Conservation (phyloP, 306 rosid species). For the Castanea crenata region DNA sequence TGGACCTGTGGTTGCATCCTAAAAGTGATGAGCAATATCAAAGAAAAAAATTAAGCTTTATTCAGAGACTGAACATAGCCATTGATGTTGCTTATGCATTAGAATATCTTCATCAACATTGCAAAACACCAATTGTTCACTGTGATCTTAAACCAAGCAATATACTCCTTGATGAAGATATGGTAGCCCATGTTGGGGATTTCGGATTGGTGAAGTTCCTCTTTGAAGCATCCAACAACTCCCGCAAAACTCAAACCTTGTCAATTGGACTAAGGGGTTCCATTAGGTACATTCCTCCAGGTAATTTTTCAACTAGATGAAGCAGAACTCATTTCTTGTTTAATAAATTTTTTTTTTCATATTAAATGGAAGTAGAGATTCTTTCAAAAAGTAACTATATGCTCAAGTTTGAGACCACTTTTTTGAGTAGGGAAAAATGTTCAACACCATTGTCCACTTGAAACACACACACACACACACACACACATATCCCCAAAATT, state of each 20-base stretch:
- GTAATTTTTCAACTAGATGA: background rate
- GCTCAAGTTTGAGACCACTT: too few species aligned
- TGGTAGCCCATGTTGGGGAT: conserved; percentile 39
- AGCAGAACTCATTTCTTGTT: too few species aligned
- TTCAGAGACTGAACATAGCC: conserved; percentile 26
- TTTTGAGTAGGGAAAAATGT: too few species aligned
- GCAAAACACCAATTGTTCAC: conserved; percentile 28
- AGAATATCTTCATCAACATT: conserved; percentile 41
- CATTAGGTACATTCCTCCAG: conserved; percentile 35
- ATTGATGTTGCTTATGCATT: conserved; percentile 43
- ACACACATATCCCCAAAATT: too few species aligned
- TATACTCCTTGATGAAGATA: conserved; percentile 32
- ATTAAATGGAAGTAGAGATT: too few species aligned
- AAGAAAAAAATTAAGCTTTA: conserved; percentile 4
- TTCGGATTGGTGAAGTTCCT: conserved; percentile 47
- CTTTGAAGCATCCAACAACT: background rate
- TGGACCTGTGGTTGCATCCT: conserved; percentile 33
- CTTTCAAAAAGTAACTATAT: too few species aligned
- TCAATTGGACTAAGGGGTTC: conserved; percentile 23
- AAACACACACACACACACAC: fast-evolving
- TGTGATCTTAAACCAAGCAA: conserved; percentile 54
- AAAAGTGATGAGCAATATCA: background rate
- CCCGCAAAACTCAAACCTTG: too few species aligned
- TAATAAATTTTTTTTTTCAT: too few species aligned
- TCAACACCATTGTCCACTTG: too few species aligned